Percentiles rank a stretch among this genome's conserved stretches.
phyloP scores from a whole-genome alignment of 768 basidiomycete species.

The Nevesoporus exiguus region DNA sequence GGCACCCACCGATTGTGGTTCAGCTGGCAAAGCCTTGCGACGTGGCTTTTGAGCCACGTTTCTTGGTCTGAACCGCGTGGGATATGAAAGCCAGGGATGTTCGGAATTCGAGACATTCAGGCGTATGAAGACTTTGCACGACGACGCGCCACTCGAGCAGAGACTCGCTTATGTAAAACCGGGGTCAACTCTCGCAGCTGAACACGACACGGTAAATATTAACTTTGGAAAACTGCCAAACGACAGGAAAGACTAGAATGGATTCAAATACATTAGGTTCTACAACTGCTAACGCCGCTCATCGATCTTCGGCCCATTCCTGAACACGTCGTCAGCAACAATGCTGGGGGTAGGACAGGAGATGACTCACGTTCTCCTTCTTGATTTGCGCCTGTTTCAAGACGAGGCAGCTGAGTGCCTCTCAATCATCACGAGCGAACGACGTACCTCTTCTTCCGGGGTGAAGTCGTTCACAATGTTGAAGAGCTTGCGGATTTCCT shows the following conservation, averaged over 20 bases:
- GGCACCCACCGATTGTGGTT: slow-evolving; percentile 58
- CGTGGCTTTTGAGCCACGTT: slow-evolving; percentile 57
- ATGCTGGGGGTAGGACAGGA: not conserved
- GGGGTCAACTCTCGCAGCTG: not conserved
- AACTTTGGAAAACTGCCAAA: slow-evolving; percentile 15
- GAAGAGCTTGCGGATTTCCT: slow-evolving; percentile 97
- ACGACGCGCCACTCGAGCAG: not conserved
- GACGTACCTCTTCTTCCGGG: slow-evolving; percentile 91
- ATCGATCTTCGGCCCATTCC: slow-evolving; percentile 96
- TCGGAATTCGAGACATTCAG: slow-evolving; percentile 57
- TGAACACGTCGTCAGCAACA: slow-evolving; percentile 32
- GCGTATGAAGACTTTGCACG: not conserved
- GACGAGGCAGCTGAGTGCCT: not conserved
- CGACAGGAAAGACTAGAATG: slow-evolving; percentile 20
- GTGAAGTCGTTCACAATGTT: slow-evolving; percentile 99
- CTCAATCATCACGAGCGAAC: slow-evolving; percentile 2
- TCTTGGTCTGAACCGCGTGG: slow-evolving; percentile 57
- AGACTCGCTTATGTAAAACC: slow-evolving; percentile 21
- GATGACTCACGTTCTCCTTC: slow-evolving; percentile 88
- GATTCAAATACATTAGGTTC: slow-evolving; percentile 23
- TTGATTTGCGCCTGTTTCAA: slow-evolving; percentile 85
- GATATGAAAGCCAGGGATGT: slow-evolving; percentile 65
- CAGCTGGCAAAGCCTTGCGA: slow-evolving; percentile 63
- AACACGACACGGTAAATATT: slow-evolving; percentile 10
- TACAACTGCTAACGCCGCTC: slow-evolving; percentile 31